phyloP scores from a whole-genome alignment of 768 basidiomycete genomes.

The Sarcodon sp. region DNA sequence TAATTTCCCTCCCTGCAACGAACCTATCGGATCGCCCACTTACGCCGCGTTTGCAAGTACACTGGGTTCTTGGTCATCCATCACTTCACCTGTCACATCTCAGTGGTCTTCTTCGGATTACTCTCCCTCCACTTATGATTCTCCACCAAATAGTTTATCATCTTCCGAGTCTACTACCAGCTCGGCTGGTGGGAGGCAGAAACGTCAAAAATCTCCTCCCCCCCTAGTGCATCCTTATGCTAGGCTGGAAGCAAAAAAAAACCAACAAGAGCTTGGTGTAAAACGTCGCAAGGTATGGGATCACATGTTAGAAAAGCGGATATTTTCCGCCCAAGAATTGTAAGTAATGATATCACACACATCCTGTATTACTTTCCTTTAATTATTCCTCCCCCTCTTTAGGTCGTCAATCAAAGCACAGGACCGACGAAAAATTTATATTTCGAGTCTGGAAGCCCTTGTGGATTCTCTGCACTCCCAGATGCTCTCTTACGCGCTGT shows the following conservation, averaged over 20 bases:
- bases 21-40: too few species aligned
- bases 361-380: background rate
- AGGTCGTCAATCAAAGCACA: slow-evolving; percentile 59
- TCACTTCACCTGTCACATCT: too few species aligned
- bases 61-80: too few species aligned
- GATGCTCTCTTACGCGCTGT: slow-evolving; percentile 36
- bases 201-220: slow-evolving; percentile 7
- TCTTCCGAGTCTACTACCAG: slow-evolving; percentile 1
- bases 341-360: slow-evolving; percentile 16
- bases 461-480: slow-evolving; percentile 56
- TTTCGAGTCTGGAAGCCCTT: slow-evolving; percentile 60
- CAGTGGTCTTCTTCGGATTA: too few species aligned
- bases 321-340: slow-evolving; percentile 60
- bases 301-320: slow-evolving; percentile 59
- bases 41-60: too few species aligned
- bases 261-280: slow-evolving; percentile 25
- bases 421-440: slow-evolving; percentile 57
- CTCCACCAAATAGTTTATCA: too few species aligned
- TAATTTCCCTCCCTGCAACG: too few species aligned
- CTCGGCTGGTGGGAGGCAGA: background rate
- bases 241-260: slow-evolving; percentile 47
- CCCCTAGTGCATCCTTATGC: slow-evolving; percentile 54
- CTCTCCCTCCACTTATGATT: too few species aligned
- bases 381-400: background rate
- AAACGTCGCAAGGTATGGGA: slow-evolving; percentile 72